Base-by-base conservation (phyloP, 805 yeast species). In the Vanderwaltozyma verrucispora region DNA sequence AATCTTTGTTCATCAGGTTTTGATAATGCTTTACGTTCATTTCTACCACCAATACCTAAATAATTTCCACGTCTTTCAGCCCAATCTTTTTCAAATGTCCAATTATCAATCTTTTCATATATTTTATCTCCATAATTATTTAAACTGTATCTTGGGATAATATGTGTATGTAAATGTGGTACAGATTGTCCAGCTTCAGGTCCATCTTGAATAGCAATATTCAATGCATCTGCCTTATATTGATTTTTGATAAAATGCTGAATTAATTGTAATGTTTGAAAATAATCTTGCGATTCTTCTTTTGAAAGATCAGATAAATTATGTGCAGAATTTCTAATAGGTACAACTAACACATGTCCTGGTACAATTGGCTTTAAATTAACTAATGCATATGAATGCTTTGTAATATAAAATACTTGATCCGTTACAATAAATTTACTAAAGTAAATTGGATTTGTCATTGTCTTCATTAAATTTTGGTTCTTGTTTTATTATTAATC, bases 111-210 rank as follows among this genome's bases (percentile, higher is more conserved):
- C 47, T 67, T 60, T n/a, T 63, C 64, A 56, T 92, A 86, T 23
- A 92, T 71, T 28, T 74, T 77, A 54, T 85, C 95, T 1, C 86
- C 86, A 33, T 75, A 60, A 41, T 77, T 80, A 32, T 68, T 57
- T 11, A 57, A 45, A 35, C 65, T 67, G 54, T 71, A 77, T 29
- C 99, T 69, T 6, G 99, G 99, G 16, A 92, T 87, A 15, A 92
- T 63, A 56, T 92, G 99, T 16, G 95, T 81, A 58, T 92, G 98
- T 21, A 89, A 69, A 60, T 92, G 98, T 5, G 96, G 95, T 2
- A 92, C 79, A n/a, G 88, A 75, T 56, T 92, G 98, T 3, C 98
- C 98, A 1, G 96, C 89, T 35, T 86, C 86, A 0, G 87, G 83
- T 0, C 98, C 98, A 56, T 92, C 99, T 57, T 92, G 99, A 41